These are phyloP conservation scores for Colletotrichum sp. DNA, from an alignment of 2,329 filamentous ascomycete species.

Conservation along the genomic window DNA sequence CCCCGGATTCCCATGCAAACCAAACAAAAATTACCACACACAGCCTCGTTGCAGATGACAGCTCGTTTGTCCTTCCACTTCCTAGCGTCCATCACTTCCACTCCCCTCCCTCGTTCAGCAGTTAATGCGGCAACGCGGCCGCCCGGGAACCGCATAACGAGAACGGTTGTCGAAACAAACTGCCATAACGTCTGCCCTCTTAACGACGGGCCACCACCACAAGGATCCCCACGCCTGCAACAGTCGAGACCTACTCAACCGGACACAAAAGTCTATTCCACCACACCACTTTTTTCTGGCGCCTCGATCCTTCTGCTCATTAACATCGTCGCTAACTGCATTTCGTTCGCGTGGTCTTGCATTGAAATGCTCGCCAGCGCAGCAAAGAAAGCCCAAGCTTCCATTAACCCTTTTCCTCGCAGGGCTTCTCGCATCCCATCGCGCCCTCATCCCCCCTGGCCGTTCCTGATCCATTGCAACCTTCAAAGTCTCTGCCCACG, in stretches of 20 bases:
- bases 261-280: neutral
- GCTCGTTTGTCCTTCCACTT: neutral
- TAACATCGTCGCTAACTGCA: neutral
- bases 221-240: neutral
- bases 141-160: neutral
- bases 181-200: neutral
- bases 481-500: neutral
- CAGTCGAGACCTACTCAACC: neutral
- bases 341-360: neutral
- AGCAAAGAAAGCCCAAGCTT: neutral
- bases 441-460: neutral
- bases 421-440: neutral
- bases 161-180: slow-evolving; percentile 18
- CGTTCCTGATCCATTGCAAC: neutral
- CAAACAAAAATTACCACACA: neutral
- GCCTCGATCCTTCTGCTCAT: neutral
- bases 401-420: neutral
- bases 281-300: neutral
- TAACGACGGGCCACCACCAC: neutral
- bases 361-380: neutral
- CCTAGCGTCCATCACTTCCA: neutral
- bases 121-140: neutral
- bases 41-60: neutral
- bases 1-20: neutral
- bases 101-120: neutral